Conservation (phyloP, 192 early-diverging fungal species). For the Podila epicladia region DNA sequence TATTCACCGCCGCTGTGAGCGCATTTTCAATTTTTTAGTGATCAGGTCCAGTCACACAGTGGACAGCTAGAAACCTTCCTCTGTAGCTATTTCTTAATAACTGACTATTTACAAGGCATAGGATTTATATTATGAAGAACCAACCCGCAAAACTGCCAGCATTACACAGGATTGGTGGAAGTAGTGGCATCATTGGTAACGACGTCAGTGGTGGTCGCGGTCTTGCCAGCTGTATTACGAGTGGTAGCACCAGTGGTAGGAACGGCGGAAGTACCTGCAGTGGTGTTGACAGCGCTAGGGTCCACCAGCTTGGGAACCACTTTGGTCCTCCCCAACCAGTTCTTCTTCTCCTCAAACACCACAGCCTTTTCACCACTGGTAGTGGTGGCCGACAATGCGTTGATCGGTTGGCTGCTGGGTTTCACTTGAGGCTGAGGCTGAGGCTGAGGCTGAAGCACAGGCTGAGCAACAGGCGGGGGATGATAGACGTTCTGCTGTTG, state of each 20-base stretch:
- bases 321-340: conserved; percentile 15
- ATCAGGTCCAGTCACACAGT: too few species aligned
- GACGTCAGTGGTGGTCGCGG: not conserved
- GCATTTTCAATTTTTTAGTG: too few species aligned
- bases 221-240: not conserved
- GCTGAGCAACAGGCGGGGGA: not conserved
- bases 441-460: not conserved
- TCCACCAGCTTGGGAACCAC: conserved; percentile 12
- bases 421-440: not conserved
- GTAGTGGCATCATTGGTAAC: not conserved
- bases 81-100: too few species aligned
- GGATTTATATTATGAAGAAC: too few species aligned
- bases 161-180: not conserved
- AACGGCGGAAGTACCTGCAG: not conserved
- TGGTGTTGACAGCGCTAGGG: not conserved
- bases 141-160: too few species aligned
- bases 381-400: not conserved
- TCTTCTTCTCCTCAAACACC: conserved; percentile 25
- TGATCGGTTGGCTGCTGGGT: not conserved
- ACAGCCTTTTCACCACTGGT: conserved; percentile 14
- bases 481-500: not conserved
- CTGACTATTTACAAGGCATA: too few species aligned
- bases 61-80: too few species aligned
- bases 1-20: too few species aligned
- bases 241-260: not conserved